Evolutionary conservation across 2,329 filamentous ascomycete genomes (phyloP), one percentile per base, ranked within the genome.

Genomic region (Cadophora sp.): DNA sequence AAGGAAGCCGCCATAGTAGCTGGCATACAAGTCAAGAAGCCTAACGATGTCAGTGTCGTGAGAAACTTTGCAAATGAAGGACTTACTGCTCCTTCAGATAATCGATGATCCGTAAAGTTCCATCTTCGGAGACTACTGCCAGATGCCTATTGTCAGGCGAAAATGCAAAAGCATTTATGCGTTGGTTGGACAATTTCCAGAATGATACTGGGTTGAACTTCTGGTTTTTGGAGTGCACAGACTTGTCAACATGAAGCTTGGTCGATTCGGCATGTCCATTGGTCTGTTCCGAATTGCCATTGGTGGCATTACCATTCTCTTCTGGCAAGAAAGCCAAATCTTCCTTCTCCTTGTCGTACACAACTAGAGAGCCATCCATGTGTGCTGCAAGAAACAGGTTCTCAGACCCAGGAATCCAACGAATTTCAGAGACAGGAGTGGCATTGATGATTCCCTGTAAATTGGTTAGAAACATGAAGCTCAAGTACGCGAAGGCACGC

Each of bases 331-430:
- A 96, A 1, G 89, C 84, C 0, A 90, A 89, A 77, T 97, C 94
- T 72, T 97, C 94, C 78, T 96, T 97, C 77, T 97, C 94, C 80
- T 98, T 99, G 80, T 99, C 96, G 74, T 98, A 99, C 1, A 98
- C 93, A 2, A 99, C 87, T 55, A 99, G 80, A 2, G 91, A 91
- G 1, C 96, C 96, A 76, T 99, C 94, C 84, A 93, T 92, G 78
- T 98, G 94, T 12, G 94, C 91, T 12, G 94, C 94, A 56, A 99
- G 84, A 77, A 99, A 98, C 16, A 97, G 83, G 72, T 92, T 97
- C 77, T 99, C 96, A 7, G 95, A 97, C 31, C 93, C 92, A 0
- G 96, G 96, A 65, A 99, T 89, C 96, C 96, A 99, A 76, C 88
- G 88, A 72, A 99, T 97, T 70, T 95, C 89, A 0, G 92, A 91